These are phyloP conservation scores for Ophiostoma quercus DNA, from an alignment of 2,329 filamentous ascomycete genomes.

Conservation along the genomic window DNA sequence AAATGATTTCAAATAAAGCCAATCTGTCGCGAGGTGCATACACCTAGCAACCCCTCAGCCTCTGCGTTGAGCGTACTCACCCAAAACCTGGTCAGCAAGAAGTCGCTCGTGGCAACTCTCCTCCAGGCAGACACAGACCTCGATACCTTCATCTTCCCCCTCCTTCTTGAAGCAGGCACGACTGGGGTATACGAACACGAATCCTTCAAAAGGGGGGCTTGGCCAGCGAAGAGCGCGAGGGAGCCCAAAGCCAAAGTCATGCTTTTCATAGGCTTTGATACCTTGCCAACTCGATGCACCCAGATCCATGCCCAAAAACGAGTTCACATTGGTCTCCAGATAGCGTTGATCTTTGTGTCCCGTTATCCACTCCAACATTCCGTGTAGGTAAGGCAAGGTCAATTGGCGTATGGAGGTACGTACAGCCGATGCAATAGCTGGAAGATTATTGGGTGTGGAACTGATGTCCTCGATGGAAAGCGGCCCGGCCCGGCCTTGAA, in stretches of 20 bases:
- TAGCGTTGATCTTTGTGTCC: background rate
- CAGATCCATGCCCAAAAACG: background rate
- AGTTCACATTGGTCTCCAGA: background rate
- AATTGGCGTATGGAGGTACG: background rate
- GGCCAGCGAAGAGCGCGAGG: background rate
- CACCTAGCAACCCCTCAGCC: background rate
- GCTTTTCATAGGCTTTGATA: background rate
- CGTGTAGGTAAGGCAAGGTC: background rate
- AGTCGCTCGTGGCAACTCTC: background rate
- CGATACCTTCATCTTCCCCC: background rate
- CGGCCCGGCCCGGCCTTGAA: background rate
- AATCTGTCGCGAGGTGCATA: background rate
- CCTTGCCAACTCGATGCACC: background rate
- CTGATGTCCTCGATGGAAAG: background rate
- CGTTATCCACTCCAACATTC: background rate
- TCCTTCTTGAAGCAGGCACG: background rate
- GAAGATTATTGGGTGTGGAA: background rate
- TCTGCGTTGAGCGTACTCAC: background rate
- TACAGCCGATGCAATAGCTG: background rate
- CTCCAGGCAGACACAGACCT: background rate
- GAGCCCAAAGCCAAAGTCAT: background rate
- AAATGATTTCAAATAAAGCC: too few species aligned
- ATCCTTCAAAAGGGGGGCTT: background rate
- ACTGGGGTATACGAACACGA: background rate
- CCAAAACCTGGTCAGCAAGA: background rate